A percentile compares a stretch with the other conserved stretches of the same genome.
Conservation (phyloP, 1,139 yeast species). For the Scheffersomyces parashehatae region DNA sequence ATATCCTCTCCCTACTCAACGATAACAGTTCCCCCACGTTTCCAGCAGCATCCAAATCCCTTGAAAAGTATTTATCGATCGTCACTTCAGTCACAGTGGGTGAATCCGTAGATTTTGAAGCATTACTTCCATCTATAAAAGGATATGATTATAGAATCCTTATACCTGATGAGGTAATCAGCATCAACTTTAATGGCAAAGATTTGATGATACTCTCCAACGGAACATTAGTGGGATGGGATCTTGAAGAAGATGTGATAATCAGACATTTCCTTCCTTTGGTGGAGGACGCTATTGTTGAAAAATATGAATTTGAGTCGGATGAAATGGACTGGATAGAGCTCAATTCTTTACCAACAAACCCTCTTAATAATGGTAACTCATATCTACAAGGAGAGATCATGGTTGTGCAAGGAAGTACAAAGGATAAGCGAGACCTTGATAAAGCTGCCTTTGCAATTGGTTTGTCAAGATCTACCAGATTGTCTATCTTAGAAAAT, state of each 20-base stretch:
- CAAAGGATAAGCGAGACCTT: constrained; percentile 48
- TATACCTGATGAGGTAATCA: constrained; percentile 74
- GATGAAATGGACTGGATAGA: constrained; percentile 91
- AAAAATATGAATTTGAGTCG: constrained; percentile 60
- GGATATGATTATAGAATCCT: constrained; percentile 40
- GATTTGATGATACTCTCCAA: constrained; percentile 27
- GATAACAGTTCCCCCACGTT: constrained; percentile 21
- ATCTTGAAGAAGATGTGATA: constrained; percentile 54
- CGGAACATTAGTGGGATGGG: constrained; percentile 64
- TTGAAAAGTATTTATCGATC: constrained; percentile 30
- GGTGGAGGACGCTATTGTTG: constrained; percentile 29
- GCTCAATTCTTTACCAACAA: constrained; percentile 24
- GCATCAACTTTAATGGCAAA: constrained; percentile 28
- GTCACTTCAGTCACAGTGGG: constrained; percentile 68
- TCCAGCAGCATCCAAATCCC: constrained; percentile 17
- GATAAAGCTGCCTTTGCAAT: constrained; percentile 90
- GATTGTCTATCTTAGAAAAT: constrained; percentile 75
- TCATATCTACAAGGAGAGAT: constrained; percentile 67
- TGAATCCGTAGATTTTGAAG: constrained; percentile 61
- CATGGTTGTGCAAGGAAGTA: constrained; percentile 57
- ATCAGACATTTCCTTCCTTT: constrained; percentile 53
- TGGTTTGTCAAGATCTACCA: constrained; percentile 83
- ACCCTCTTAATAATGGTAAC: constrained; percentile 27
- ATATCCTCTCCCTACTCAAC: constrained; percentile 29
- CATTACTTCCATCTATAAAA: constrained; percentile 33